Base-by-base conservation (phyloP, 202 grass and related monocot species). In the Zizania palustris region DNA sequence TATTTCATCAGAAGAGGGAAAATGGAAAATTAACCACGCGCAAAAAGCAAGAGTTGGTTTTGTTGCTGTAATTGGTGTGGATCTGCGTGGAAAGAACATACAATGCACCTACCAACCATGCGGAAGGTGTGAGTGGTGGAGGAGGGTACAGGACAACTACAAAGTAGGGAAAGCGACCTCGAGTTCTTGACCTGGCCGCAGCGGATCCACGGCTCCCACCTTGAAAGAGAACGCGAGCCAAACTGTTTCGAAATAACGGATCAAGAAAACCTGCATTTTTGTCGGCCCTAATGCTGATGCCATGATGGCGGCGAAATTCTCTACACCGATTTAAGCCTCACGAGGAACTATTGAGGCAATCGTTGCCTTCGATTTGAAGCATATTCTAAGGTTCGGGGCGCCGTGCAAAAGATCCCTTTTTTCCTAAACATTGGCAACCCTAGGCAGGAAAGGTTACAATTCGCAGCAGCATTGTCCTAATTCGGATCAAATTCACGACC, bases 91-190 rank as follows among this genome's bases (percentile, higher is more conserved):
- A 83, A 71, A 49, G 44, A 79, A 41, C 55, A 80, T n/a, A 14
- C 37, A 72, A 82, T 50, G 36, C 53, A 78, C 73, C 67, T 71
- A 80, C 86, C 86, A 88, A 76, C 86, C 81, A 88, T 61, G 51
- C 71, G 82, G 82, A 48, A 34, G 66, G 66, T 46, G 86, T 85
- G 81, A 60, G 71, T 48, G 41, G 65, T 38, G 33, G 9, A 11
- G 60, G 62, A 39, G 36, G 60, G 36, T 37, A 15, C 37, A 63
- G 34, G 53, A 67, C 58, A 79, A 76, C 60, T 73, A 84, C 45
- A 77, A 88, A 63, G 51, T 66, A 22, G 54, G 66, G 76, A 80
- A 81, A 84, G 81, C 40, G 81, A 88, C 76, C 35, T 69, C 54
- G 39, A 57, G 81, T 76, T 80, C 42, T 69, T 45, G 45, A 57